Conservation (phyloP, 1,284 basidiomycete genomes). For the Ganoderma leucocontextum region DNA sequence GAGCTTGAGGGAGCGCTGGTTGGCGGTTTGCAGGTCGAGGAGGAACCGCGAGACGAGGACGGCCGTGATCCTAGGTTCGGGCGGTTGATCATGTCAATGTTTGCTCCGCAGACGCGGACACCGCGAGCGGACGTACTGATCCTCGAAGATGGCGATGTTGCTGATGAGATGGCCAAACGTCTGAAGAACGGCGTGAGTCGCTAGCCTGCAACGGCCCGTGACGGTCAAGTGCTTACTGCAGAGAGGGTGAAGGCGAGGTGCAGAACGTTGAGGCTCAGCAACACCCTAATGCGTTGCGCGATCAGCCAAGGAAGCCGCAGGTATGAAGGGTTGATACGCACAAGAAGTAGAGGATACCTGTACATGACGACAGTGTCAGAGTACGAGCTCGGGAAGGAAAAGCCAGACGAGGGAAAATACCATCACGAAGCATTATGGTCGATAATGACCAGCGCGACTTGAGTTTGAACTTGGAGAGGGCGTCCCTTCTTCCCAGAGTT, state of each 20-base stretch:
- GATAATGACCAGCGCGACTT: constrained; percentile 1
- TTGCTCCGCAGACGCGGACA: too few relatives aligned
- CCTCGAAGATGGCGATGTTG: constrained; percentile 6
- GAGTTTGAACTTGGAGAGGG: neutral
- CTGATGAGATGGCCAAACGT: constrained; percentile 1
- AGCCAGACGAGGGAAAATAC: neutral
- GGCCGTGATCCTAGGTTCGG: constrained; percentile 12
- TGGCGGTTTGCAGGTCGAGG: constrained; percentile 20
- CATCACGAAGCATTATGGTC: constrained; percentile 2
- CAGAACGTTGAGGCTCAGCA: constrained; percentile 9
- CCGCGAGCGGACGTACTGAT: neutral
- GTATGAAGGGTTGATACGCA: neutral
- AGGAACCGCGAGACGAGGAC: constrained; percentile 24
- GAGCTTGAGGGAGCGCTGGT: constrained; percentile 6
- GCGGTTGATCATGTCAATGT: neutral
- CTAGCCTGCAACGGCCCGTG: neutral
- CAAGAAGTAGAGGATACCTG: constrained; percentile 15
- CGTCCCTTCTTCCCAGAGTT: neutral
- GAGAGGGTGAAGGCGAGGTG: constrained; percentile 12
- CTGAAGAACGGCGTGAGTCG: neutral
- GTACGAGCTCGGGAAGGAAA: neutral
- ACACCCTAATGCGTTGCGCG: neutral
- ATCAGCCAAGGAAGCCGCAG: neutral
- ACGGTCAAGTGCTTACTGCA: neutral
- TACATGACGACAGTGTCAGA: neutral